phyloP scores from a whole-genome alignment of 768 basidiomycete genomes.

The Lactifluus volemus region DNA sequence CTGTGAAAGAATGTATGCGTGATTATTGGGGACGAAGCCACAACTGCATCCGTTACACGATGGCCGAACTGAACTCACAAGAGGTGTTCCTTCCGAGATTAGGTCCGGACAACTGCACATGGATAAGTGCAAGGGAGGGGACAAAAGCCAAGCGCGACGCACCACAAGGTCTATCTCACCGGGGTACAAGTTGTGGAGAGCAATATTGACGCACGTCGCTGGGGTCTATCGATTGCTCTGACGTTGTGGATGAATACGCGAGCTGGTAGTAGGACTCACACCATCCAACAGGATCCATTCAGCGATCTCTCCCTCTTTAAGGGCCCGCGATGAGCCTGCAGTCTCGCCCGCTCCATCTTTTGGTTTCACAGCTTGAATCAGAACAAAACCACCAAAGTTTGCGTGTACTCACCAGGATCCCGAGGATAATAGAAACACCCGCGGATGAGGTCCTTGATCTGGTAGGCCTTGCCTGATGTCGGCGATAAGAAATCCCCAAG shows the following conservation, averaged over 20 bases:
- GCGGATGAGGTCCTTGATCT: slow-evolving; percentile 61
- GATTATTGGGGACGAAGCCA: background rate
- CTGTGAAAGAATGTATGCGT: slow-evolving; percentile 27
- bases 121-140: background rate
- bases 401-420: slow-evolving; percentile 35
- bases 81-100: slow-evolving; percentile 83
- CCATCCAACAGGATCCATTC: slow-evolving; percentile 92
- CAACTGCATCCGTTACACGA: background rate
- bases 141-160: slow-evolving; percentile 21
- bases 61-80: slow-evolving; percentile 35
- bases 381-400: background rate
- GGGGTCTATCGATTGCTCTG: slow-evolving; percentile 51
- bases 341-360: slow-evolving; percentile 63
- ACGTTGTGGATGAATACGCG: background rate
- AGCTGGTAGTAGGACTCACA: slow-evolving; percentile 33
- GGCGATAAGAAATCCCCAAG: background rate
- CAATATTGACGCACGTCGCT: slow-evolving; percentile 87
- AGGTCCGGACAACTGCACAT: slow-evolving; percentile 69
- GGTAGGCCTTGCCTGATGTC: slow-evolving; percentile 63
- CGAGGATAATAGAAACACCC: slow-evolving; percentile 74
- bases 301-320: slow-evolving; percentile 67
- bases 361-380: background rate
- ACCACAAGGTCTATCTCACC: slow-evolving; percentile 87
- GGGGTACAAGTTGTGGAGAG: slow-evolving; percentile 79
- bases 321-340: slow-evolving; percentile 48